Base-by-base conservation (phyloP, 208 protist genomes). In the Wallacemonas sp. region DNA sequence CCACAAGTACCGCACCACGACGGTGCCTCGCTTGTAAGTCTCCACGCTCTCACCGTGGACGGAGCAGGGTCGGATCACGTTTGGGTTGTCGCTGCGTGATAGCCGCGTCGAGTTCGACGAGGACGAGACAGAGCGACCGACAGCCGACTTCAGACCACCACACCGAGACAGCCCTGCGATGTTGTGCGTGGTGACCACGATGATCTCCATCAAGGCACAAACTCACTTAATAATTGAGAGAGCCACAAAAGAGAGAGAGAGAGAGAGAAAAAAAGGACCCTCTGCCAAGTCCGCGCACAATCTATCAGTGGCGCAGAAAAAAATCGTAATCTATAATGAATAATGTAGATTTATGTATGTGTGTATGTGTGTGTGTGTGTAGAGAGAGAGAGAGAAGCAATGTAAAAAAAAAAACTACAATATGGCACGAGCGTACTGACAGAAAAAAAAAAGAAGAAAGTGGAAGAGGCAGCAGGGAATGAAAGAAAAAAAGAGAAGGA, bases 1-100 rank as follows among this genome's bases (percentile, higher is more conserved):
- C 51, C 51, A 58, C 51, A 72, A 68, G 24, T 68, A 79, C 44
- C 74, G 58, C 17, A 64, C 62, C 11, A 54, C 51, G 15, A 80
- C 39, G 12, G 47, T 30, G 22, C 75, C 72, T 54, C 68, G 51
- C 38, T 69, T 71, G 61, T 72, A 55, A 19, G 53, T 45, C 46
- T 55, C 60, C 19, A 80, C 60, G 12, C 68, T 42, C 42, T 46
- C 63, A 45, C 56, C 30, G n/a, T 59, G 65, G 2, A 67, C 51
- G 45, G 45, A 46, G 28, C 42, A 60, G 6, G 71, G 70, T 17
- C 64, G 36, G 21, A 72, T 21, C 36, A 17, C 27, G 24, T 26
- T n/a, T 38, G 27, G 27, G n/a, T 22, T 26, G 17, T 8, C 15
- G n/a, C 21, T 19, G 14, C 5, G 9, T n/a, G 21, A 62, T 36